Evolutionary conservation across 768 basidiomycete genomes (phyloP).

Genomic region (Trametes gibbosa): DNA sequence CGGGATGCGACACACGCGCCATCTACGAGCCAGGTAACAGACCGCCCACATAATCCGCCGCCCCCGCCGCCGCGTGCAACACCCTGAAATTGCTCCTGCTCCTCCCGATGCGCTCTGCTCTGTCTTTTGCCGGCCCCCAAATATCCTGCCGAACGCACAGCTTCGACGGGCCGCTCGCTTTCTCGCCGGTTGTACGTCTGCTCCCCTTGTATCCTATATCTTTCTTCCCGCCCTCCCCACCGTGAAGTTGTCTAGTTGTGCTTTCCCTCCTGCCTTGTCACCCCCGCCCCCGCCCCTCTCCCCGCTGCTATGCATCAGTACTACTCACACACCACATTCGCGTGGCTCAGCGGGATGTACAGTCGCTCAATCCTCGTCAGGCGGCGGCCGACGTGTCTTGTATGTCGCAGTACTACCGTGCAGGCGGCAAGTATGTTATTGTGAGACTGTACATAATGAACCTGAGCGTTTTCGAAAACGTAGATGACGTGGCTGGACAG

Average conservation of each 20-base stretch:
- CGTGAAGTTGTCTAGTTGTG: slow-evolving; percentile 4
- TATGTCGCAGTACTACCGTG: not conserved
- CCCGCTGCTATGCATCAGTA: slow-evolving; percentile 1
- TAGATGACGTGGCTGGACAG: slow-evolving; percentile 1
- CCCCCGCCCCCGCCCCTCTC: not conserved
- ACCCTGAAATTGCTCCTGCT: not conserved
- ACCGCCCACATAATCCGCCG: not conserved
- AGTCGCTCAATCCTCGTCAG: too few relatives aligned
- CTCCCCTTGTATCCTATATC: slow-evolving; percentile 18
- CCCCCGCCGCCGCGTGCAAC: not conserved
- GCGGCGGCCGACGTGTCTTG: not conserved
- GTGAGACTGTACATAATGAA: slow-evolving; percentile 18
- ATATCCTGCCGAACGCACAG: slow-evolving; percentile 5
- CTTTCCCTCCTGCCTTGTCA: slow-evolving; percentile 1
- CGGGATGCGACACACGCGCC: not conserved
- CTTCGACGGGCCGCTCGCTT: not conserved
- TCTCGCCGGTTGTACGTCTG: slow-evolving; percentile 18
- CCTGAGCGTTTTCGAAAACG: slow-evolving; percentile 6
- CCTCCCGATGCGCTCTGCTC: not conserved
- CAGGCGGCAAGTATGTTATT: slow-evolving; percentile 15
- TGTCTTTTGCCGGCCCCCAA: not conserved
- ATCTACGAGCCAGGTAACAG: not conserved
- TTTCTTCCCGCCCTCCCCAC: not conserved
- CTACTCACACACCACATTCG: not conserved
- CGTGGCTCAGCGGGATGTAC: not conserved